Percentiles rank a stretch among this genome's conserved stretches.
These are phyloP conservation scores for Fusarium coffeatum DNA, from an alignment of 2,329 filamentous ascomycete species.

Conservation along the genomic window DNA sequence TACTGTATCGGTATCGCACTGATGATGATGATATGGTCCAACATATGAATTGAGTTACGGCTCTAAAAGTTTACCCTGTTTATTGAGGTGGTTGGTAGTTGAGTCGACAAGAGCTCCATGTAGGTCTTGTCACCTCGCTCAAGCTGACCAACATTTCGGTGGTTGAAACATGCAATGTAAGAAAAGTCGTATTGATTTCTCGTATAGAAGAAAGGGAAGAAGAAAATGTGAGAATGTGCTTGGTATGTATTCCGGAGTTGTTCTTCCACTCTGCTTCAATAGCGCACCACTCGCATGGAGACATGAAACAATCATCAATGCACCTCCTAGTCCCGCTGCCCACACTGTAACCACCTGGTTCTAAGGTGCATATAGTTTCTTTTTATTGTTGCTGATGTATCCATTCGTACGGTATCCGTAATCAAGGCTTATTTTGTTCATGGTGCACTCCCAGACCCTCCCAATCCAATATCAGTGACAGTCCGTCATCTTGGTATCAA, in stretches of 20 bases:
- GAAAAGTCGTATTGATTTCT: background rate
- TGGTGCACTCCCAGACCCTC: background rate
- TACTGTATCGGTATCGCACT: background rate
- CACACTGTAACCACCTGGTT: background rate
- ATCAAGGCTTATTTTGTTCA: background rate
- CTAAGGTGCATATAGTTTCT: constrained; percentile 1
- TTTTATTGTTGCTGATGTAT: constrained; percentile 5
- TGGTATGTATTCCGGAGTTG: background rate
- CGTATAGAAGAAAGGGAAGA: background rate
- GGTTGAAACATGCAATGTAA: background rate
- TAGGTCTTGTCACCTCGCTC: background rate
- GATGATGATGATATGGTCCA: background rate
- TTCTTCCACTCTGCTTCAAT: background rate
- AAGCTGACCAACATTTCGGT: background rate
- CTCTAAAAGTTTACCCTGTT: background rate
- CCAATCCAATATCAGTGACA: background rate
- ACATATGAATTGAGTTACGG: constrained; percentile 1
- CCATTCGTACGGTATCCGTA: background rate
- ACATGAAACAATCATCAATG: background rate
- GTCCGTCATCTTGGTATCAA: background rate
- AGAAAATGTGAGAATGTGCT: background rate
- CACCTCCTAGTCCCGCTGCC: background rate
- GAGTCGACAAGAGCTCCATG: background rate
- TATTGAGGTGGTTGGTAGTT: background rate
- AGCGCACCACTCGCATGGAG: background rate